Percentiles rank a stretch among this genome's conserved stretches.
These are phyloP conservation scores for Suhomyces sp. DNA, from an alignment of 805 yeast genomes.

Conservation along the genomic window DNA sequence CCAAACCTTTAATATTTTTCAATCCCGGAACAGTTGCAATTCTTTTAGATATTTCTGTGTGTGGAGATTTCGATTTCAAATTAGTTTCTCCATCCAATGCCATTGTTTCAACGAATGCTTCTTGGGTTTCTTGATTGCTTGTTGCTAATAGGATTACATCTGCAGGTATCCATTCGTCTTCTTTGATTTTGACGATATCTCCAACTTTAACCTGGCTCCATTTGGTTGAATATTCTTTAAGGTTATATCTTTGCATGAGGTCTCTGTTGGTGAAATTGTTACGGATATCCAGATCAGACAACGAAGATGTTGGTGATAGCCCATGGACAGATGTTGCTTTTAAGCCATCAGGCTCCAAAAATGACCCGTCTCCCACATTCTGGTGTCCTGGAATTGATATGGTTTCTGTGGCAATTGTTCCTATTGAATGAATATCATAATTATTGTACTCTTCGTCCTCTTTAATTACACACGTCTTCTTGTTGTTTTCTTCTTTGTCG, in stretches of 20 bases:
- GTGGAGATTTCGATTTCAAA: conserved; percentile 71
- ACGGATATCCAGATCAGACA: conserved; percentile 10
- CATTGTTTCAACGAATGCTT: conserved; percentile 87
- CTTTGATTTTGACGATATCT: conserved; percentile 67
- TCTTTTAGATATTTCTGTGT: conserved; percentile 55
- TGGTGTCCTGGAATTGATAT: too few species aligned
- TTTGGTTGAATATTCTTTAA: conserved; percentile 30
- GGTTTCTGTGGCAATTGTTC: conserved; percentile 41
- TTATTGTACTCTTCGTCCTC: conserved; percentile 29
- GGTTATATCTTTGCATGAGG: conserved; percentile 28
- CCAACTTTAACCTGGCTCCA: conserved; percentile 93
- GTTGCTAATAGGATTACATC: conserved; percentile 76
- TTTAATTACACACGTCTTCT: conserved; percentile 27
- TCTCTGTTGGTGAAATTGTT: conserved; percentile 14
- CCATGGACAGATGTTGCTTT: neutral
- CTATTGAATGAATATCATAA: conserved; percentile 38
- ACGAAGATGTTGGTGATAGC: conserved; percentile 10
- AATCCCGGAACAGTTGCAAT: conserved; percentile 53
- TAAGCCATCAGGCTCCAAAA: conserved; percentile 1
- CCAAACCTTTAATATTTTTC: conserved; percentile 47
- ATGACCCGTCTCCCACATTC: conserved; percentile 6
- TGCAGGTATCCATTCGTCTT: conserved; percentile 94
- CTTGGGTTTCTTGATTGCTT: conserved; percentile 56
- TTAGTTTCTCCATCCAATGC: conserved; percentile 98
- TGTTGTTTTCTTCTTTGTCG: conserved; percentile 80